Percentiles rank a stretch among this genome's conserved stretches.
Evolutionary conservation across 441 rosid species (phyloP).

Genomic region (Bruguiera hainesii): DNA sequence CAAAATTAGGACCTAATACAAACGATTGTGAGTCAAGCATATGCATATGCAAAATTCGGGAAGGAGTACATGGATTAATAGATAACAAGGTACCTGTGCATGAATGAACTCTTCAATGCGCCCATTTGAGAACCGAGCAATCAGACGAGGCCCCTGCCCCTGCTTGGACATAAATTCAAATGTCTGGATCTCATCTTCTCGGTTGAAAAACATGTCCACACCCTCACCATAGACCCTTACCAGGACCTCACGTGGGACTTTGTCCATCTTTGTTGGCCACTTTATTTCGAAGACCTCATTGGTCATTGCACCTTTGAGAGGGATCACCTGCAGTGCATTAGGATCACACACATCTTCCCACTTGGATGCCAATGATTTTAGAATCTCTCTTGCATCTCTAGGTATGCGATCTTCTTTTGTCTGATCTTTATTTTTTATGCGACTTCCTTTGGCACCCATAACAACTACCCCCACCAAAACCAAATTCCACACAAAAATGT

Average conservation of each 20-base stretch:
- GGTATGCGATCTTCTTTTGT: conserved; percentile 46
- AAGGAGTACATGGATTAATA: neutral
- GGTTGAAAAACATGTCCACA: conserved; percentile 79
- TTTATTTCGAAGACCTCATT: conserved; percentile 68
- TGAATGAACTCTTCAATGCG: conserved; percentile 86
- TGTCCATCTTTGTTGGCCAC: conserved; percentile 49
- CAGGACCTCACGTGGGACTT: conserved; percentile 60
- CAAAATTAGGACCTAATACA: neutral
- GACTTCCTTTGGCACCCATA: conserved; percentile 33
- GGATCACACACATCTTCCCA: conserved; percentile 79
- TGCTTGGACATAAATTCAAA: conserved; percentile 87
- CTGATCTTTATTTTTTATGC: conserved; percentile 16
- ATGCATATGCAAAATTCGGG: neutral
- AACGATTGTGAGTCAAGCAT: neutral
- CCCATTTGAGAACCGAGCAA: conserved; percentile 73
- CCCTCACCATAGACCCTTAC: conserved; percentile 95
- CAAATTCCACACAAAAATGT: too few species aligned
- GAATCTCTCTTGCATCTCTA: conserved; percentile 55
- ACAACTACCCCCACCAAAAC: neutral
- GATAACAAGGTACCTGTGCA: conserved; percentile 59
- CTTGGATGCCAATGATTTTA: conserved; percentile 64
- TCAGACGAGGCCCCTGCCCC: conserved; percentile 84
- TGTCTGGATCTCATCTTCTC: conserved; percentile 74
- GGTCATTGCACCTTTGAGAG: conserved; percentile 74
- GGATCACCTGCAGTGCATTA: conserved; percentile 55